Base-by-base conservation (phyloP, 1,139 yeast genomes). In the Torulaspora pretoriensis region DNA sequence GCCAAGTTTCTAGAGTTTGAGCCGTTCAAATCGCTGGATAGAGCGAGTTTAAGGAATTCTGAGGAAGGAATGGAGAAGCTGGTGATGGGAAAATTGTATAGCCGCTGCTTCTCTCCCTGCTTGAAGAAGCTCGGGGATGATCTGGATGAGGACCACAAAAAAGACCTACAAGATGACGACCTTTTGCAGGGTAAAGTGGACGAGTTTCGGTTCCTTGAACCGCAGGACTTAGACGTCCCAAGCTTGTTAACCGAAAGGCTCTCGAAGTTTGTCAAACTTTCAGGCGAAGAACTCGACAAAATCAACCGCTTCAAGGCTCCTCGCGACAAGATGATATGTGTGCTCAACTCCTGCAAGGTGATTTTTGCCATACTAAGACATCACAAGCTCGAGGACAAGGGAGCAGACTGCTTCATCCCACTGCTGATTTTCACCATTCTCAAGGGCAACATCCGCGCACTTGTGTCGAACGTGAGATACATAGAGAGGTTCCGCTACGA, bases 371-470 rank as follows among this genome's bases (percentile, higher is more conserved):
- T 87, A 45, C 75, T 94, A 45, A 80, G 89, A 53, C 84, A 82
- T 46, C 76, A 78, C 32, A 68, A 73, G 36, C 67, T 75, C 30
- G 83, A 81, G 45, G 71, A 72, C 47, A 95, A 87, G 56, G 90
- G 90, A 54, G 99, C 99, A 0, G 99, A 94, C 65, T 78, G 87
- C 24, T 94, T 94, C 63, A 75, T 94, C 23, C 98, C 99, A 0
- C 67, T 92, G 37, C 69, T 94, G 41, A 89, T 94, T 29, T 81
- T 82, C 54, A 84, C 92, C 6, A 77, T 90, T 2, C 67, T 92
- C 38, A 82, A 81, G 55, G 81, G 95, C 1, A 73, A 76, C 42
- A 74, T 74, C 40, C 76, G 83, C 28, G 69, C 80, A 55, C 67
- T 94, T 26, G 75, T 80, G 13, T 87, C 96, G 14, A 90, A 92